Conservation (phyloP, 2,329 filamentous ascomycete genomes). For the Colletotrichum tropicicola region DNA sequence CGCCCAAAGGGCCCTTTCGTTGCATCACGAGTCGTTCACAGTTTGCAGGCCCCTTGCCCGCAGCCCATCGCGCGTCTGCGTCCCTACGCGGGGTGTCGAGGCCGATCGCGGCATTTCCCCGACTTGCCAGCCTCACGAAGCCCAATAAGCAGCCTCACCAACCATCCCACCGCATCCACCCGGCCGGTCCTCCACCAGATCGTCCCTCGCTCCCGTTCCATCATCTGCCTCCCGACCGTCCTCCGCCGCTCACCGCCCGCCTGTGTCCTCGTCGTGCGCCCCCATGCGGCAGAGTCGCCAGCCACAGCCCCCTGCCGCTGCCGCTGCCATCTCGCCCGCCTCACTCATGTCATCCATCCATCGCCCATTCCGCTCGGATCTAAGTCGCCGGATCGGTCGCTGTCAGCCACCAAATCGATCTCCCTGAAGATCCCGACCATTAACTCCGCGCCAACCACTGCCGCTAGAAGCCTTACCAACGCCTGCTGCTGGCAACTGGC, state of each 20-base stretch:
- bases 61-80: too few relatives aligned
- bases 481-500: neutral
- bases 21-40: too few relatives aligned
- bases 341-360: constrained; percentile 11
- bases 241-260: neutral
- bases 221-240: neutral
- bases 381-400: neutral
- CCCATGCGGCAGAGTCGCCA: neutral
- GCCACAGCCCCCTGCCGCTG: neutral
- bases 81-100: neutral
- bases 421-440: neutral
- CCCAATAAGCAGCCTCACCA: constrained; percentile 18
- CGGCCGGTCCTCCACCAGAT: neutral
- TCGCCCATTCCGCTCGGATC: constrained; percentile 7
- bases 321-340: neutral
- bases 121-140: constrained; percentile 1
- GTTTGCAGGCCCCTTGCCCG: too few relatives aligned
- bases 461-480: constrained; percentile 18
- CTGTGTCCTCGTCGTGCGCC: neutral
- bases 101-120: constrained; percentile 19
- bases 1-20: neutral
- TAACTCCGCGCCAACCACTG: neutral
- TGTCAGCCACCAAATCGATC: constrained; percentile 12
- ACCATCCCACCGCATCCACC: constrained; percentile 17
- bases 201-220: neutral